Evolutionary conservation across 2,329 filamentous ascomycete species (phyloP), one percentile per base, ranked within the genome.

Genomic region (Talaromyces sp.): DNA sequence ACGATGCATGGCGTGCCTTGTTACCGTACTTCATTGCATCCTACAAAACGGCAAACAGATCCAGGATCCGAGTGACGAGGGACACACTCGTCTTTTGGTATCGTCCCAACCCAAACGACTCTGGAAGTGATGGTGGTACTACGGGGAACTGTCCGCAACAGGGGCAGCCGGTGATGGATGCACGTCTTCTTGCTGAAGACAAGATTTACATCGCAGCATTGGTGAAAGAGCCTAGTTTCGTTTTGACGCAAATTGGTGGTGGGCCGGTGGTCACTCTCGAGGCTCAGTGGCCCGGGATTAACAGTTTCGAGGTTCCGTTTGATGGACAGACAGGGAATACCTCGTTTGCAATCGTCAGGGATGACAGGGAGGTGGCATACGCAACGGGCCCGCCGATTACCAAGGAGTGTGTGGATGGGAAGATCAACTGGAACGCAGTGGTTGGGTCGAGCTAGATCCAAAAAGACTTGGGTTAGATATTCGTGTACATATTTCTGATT

Each of bases 81-180:
- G 73, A 74, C 32, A 70, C 68, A 49, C 65, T 75, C 24, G 68
- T 68, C 24, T 75, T 70, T 61, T 75, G 72, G 72, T 75, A 75
- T 54, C 64, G 69, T 31, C 58, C 64, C n/a, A 75, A 73, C 56
- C 72, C 72, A 27, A 66, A 66, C 43, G 49, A 58, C 38, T 65
- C 71, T 9, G 71, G 72, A 24, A 70, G 65, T 53, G 55, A 63
- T 27, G 67, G 64, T 21, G 72, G 70, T 19, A 75, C 72, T 17
- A 75, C 71, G 21, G 72, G 72, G 9, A 75, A 75, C 58, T 72
- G 71, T 56, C 70, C 68, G 2, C 58, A 58, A 17, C 62, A 65
- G 54, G 70, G 72, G 9, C 71, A 74, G 59, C 61, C 63, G 29
- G 64, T 49, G 27, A 51, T 73, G 58, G 56, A 63, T 4, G 71